Percentiles rank a stretch among this genome's conserved stretches.
Evolutionary conservation across 495 filamentous ascomycete species (phyloP).

Genomic region (Trichocladium uniseriatum): DNA sequence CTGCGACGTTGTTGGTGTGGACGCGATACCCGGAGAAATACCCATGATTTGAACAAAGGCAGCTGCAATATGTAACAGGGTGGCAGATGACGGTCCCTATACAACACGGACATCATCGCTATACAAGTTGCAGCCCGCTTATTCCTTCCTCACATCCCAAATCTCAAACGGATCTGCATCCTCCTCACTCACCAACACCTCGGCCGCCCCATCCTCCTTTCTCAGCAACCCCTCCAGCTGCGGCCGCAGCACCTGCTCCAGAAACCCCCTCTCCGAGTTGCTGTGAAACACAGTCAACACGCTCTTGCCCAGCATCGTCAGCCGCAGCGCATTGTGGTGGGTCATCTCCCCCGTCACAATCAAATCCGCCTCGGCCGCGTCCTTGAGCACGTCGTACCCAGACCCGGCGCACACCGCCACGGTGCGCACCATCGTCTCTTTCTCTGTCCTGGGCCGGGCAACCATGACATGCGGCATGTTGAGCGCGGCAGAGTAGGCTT

Average conservation of each 20-base stretch:
- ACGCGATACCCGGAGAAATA: too few species aligned
- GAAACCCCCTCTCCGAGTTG: conserved; percentile 78
- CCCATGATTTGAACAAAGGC: too few species aligned
- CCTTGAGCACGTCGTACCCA: conserved; percentile 62
- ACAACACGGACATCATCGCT: too few species aligned
- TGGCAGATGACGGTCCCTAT: too few species aligned
- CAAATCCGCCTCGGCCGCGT: conserved; percentile 55
- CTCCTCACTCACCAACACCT: conserved; percentile 63
- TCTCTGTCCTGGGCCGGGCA: conserved; percentile 25
- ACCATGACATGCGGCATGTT: conserved; percentile 35
- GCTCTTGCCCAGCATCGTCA: conserved; percentile 76
- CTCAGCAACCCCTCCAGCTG: conserved; percentile 51
- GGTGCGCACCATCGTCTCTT: conserved; percentile 13
- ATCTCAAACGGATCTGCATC: conserved; percentile 63
- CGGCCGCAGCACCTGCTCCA: conserved; percentile 57
- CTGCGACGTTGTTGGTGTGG: too few species aligned
- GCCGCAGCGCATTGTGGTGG: conserved; percentile 81
- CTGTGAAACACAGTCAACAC: conserved; percentile 84
- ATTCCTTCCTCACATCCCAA: conserved; percentile 25
- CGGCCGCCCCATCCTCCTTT: conserved; percentile 39
- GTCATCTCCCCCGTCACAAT: conserved; percentile 87
- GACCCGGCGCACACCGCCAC: conserved; percentile 75
- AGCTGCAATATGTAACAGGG: too few species aligned
- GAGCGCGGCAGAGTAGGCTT: conserved; percentile 32
- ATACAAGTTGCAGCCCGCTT: not conserved